Evolutionary conservation across 2,329 filamentous ascomycete species (phyloP).

Genomic region (Graphilbum fragrans): DNA sequence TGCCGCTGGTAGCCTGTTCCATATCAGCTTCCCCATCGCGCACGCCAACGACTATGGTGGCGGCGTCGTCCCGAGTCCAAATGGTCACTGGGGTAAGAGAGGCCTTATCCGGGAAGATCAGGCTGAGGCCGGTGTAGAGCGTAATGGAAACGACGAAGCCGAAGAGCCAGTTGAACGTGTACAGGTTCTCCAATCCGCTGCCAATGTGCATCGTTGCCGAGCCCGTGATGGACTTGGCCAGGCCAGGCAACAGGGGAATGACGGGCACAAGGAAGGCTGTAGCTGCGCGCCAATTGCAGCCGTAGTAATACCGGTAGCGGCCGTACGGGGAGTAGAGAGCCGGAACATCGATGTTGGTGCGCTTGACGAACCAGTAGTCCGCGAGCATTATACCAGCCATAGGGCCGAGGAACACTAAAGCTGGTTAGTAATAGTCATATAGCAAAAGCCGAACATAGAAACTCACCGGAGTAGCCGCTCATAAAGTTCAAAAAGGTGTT

Average conservation of each 20-base stretch:
- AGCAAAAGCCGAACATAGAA: too few species aligned
- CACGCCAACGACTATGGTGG: too few species aligned
- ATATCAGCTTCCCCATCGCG: too few species aligned
- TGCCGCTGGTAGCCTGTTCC: too few species aligned
- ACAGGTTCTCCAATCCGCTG: constrained; percentile 39
- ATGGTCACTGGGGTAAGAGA: too few species aligned
- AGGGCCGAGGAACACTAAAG: constrained; percentile 25
- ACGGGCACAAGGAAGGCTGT: constrained; percentile 16
- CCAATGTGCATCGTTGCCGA: constrained; percentile 7
- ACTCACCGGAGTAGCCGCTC: constrained; percentile 47
- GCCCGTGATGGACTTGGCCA: constrained; percentile 13
- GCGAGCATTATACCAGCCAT: constrained; percentile 27
- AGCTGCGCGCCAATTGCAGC: constrained; percentile 15
- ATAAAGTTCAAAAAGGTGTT: constrained; percentile 52
- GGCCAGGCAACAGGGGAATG: constrained; percentile 18
- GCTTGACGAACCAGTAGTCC: constrained; percentile 27
- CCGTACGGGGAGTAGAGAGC: constrained; percentile 28
- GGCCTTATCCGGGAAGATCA: constrained; percentile 32
- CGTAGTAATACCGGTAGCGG: constrained; percentile 22
- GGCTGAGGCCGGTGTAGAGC: constrained; percentile 40
- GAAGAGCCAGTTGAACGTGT: constrained; percentile 54
- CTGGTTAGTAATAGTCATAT: too few species aligned
- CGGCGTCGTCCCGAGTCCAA: too few species aligned
- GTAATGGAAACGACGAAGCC: constrained; percentile 44
- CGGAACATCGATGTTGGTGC: constrained; percentile 24